Evolutionary conservation across 164 flowering plant genomes (phyloP).

Genomic region (Protea cynaroides): DNA sequence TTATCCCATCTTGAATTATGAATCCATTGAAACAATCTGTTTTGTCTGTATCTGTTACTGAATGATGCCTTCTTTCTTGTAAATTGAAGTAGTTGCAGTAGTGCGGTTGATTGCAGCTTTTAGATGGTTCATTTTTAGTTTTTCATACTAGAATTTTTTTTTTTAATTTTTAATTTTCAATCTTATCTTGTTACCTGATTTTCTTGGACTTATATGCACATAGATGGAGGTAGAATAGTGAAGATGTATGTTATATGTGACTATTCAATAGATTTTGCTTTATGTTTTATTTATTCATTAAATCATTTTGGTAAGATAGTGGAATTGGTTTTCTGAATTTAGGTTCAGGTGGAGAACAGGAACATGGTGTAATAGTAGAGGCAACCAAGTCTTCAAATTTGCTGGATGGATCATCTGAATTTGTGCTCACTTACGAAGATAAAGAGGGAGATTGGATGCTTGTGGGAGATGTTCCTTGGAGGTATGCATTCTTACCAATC

Average conservation of each 20-base stretch:
- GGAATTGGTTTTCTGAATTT: constrained; percentile 5
- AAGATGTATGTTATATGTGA: background rate
- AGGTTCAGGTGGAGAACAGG: constrained; percentile 39
- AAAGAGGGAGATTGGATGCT: constrained; percentile 92
- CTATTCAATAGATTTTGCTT: background rate
- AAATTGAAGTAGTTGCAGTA: background rate
- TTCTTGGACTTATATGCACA: background rate
- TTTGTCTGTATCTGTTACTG: background rate
- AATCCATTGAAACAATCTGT: no score
- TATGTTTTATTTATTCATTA: background rate
- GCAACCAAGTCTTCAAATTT: constrained; percentile 38
- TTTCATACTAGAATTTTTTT: no score
- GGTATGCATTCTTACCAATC: constrained; percentile 31
- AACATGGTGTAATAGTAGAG: constrained; percentile 18
- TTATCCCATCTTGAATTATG: background rate
- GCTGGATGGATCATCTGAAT: constrained; percentile 75
- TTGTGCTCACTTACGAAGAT: constrained; percentile 78
- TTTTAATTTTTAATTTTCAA: no score
- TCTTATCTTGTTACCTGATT: background rate
- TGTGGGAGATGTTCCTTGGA: constrained; percentile 86
- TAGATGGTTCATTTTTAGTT: background rate
- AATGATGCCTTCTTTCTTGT: background rate
- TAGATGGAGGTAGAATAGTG: background rate
- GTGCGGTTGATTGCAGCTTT: background rate
- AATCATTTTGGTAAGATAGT: background rate